Base-by-base conservation (phyloP, 192 early-diverging fungal species). In the Coemansia sp. region DNA sequence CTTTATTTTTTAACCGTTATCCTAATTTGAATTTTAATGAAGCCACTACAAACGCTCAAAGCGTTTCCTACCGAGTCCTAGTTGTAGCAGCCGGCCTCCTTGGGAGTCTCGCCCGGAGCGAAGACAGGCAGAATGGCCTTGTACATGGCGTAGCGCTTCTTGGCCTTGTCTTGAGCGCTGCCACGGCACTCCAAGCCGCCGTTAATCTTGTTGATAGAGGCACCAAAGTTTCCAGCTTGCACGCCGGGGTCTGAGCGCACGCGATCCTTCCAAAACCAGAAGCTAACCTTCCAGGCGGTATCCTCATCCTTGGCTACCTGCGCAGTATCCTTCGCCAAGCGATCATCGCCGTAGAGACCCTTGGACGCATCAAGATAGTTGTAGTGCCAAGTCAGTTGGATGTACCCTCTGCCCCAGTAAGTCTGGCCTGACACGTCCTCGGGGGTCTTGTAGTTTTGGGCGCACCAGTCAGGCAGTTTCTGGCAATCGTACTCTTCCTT, bases 381-480 rank as follows among this genome's bases (percentile, higher is more conserved):
- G 61, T 78, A 80, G 10, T 67, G 39, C 84, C 84, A 85, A 6
- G 84, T 67, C 2, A 85, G 77, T 63, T 85, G 84, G 67, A 85
- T 85, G 36, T 85, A 85, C 1, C 84, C 84, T 36, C 84, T 76
- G 39, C 84, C 84, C 73, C 73, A 82, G 64, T 85, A 85, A 0
- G 73, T 66, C 59, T 78, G 23, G 21, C 84, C 84, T 0, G 73
- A 15, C 14, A 64, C 63, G 37, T 71, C 72, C n/a, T 69, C 74
- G 17, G 76, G 69, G 11, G 74, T 75, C 64, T 69, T 70, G 67
- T 84, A 84, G 67, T 69, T 78, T 62, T 74, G 72, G 1, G 80
- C 72, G 44, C 75, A 82, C 75, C 69, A 72, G 72, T 72, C 65
- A 51, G 78, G 78, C 8, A 64, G 61, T 8, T 69, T 67, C 58